Base-by-base conservation (phyloP, 495 filamentous ascomycete species). In the Coniosporium apollinis region DNA sequence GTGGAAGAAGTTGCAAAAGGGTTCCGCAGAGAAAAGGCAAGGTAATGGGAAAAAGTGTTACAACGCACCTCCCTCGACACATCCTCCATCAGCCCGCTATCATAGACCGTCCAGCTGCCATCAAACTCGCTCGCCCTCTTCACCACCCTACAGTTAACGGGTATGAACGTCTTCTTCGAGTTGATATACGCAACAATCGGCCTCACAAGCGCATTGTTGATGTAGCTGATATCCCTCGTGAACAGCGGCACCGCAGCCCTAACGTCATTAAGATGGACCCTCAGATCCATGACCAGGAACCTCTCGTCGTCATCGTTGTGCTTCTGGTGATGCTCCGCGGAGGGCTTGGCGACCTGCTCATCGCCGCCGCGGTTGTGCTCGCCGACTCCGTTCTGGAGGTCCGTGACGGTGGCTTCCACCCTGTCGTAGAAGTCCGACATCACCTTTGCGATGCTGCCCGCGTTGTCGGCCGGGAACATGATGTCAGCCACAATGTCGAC, bases 181-280 rank as follows among this genome's bases (percentile, higher is more conserved):
- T 97, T 97, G 58, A 97, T 94, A 50, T 94, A 97, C 1, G 89
- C 91, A n/a, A 97, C 89, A 37, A 97, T 97, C 11, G 89, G 89
- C 18, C 89, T 72, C 26, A 96, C 78, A 5, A 97, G 71, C 2
- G 89, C 89, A 49, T 86, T 86, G 55, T 94, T 96, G 42, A 93
- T 80, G 56, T 96, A 96, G 21, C 82, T 89, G 10, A 96, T 65
- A 54, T 94, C 79, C 37, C 66, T 70, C 17, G 79, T 89, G 56
- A 94, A 94, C 36, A 97, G 69, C 0, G 89, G 89, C 1, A 97
- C 85, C 0, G 77, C 74, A 25, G 89, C 89, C 38, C 79, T 76
- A 18, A 93, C 83, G 47, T 93, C 82, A 54, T 92, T 94, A 31
- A 97, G 70, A 51, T 92, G 75, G 34, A 94, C 72, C 6, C 79